Conservation (phyloP, 208 protist species). For the Sergeia podlipaevii region DNA sequence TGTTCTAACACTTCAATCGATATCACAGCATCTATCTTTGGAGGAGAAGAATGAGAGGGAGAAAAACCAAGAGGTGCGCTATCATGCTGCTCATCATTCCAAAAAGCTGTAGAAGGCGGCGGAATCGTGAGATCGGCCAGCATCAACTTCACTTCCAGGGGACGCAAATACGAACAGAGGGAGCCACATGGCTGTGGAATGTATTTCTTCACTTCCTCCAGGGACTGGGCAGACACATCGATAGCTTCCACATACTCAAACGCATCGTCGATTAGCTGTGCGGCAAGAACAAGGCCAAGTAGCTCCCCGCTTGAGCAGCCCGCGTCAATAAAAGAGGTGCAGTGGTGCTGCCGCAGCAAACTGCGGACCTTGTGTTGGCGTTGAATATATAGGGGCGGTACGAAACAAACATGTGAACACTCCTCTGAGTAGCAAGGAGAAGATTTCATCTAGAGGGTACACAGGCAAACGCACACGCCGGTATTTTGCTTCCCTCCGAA, state of each 20-base stretch:
- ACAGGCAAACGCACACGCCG: neutral
- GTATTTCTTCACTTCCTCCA: slow-evolving; percentile 5
- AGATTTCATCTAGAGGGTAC: neutral
- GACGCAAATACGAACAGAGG: slow-evolving; percentile 13
- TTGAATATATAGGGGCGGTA: slow-evolving; percentile 42
- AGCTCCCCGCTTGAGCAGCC: slow-evolving; percentile 39
- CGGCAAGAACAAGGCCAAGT: slow-evolving; percentile 22
- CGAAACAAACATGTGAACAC: no score
- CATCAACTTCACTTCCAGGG: slow-evolving; percentile 26
- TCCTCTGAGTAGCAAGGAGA: no score
- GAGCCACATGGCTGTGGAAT: slow-evolving; percentile 8
- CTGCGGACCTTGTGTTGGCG: slow-evolving; percentile 21
- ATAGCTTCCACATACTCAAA: slow-evolving; percentile 30
- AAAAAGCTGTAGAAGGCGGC: neutral
- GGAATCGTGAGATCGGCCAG: slow-evolving; percentile 35
- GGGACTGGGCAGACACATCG: slow-evolving; percentile 16
- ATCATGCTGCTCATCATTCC: neutral
- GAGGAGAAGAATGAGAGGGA: neutral
- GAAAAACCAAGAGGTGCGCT: neutral
- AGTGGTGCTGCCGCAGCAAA: slow-evolving; percentile 17
- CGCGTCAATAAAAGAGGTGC: slow-evolving; percentile 39
- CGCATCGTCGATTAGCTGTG: slow-evolving; percentile 17
- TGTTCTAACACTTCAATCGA: slow-evolving; percentile 65
- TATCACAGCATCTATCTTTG: slow-evolving; percentile 33
- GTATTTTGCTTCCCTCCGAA: no score